Evolutionary conservation across 2,329 filamentous ascomycete species (phyloP).

Genomic region (Diaporthe citri): DNA sequence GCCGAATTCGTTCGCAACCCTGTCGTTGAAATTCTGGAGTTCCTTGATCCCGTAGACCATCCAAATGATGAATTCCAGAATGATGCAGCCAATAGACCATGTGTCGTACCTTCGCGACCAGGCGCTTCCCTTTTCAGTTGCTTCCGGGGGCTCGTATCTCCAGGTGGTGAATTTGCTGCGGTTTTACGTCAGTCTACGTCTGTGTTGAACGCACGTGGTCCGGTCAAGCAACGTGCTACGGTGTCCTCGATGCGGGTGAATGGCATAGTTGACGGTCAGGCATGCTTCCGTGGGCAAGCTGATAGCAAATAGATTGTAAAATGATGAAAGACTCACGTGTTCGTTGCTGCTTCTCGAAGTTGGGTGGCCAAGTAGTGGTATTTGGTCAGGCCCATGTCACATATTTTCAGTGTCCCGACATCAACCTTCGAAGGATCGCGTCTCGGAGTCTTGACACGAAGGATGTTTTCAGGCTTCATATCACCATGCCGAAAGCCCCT

Average conservation of each 20-base stretch:
- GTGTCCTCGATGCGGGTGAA: too few relatives aligned
- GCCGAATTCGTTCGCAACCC: neutral
- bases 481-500: slow-evolving; percentile 23
- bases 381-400: slow-evolving; percentile 21
- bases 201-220: neutral
- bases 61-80: slow-evolving; percentile 48
- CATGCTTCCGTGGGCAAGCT: neutral
- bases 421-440: neutral
- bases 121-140: neutral
- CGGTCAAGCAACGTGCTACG: too few relatives aligned
- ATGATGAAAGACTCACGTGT: neutral
- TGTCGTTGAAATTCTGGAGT: too few relatives aligned
- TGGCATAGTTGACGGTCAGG: too few relatives aligned
- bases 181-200: slow-evolving; percentile 1
- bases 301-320: too few relatives aligned
- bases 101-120: slow-evolving; percentile 46
- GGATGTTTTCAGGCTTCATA: slow-evolving; percentile 26
- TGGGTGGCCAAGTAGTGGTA: slow-evolving; percentile 34
- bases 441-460: neutral
- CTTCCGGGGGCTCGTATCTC: slow-evolving; percentile 30
- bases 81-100: slow-evolving; percentile 50
- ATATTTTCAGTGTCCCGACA: slow-evolving; percentile 12
- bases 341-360: slow-evolving; percentile 21
- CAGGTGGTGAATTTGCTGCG: neutral
- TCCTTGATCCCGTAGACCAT: slow-evolving; percentile 45